A percentile compares a stretch with the other conserved stretches of the same genome.
phyloP scores from a whole-genome alignment of 1,139 yeast species.

The Entelexis paramagnoliae region DNA sequence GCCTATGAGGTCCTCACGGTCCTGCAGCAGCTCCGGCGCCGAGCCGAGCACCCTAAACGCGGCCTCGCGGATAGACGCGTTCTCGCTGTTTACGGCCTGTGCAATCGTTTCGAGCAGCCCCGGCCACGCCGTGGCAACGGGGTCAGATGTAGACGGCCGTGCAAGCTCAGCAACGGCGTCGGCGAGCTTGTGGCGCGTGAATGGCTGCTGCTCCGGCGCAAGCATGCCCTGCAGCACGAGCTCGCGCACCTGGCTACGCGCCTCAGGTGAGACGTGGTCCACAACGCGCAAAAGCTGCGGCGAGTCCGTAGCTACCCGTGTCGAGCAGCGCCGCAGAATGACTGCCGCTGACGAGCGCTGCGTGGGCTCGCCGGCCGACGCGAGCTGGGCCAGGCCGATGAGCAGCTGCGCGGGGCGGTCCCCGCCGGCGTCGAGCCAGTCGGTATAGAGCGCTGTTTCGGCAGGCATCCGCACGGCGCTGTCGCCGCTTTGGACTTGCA shows the following conservation, averaged over 20 bases:
- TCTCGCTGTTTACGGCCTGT: constrained; percentile 41
- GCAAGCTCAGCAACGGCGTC: constrained; percentile 94
- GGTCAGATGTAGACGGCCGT: constrained; percentile 19
- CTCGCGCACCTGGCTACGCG: constrained; percentile 52
- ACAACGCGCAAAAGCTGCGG: constrained; percentile 43
- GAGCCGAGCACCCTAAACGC: constrained; percentile 82
- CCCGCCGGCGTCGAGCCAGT: constrained; percentile 48
- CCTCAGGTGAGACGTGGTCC: constrained; percentile 54
- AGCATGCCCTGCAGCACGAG: constrained; percentile 64
- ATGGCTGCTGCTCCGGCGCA: constrained; percentile 47
- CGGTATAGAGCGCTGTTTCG: constrained; percentile 58
- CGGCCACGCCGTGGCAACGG: constrained; percentile 43
- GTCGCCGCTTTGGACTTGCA: constrained; percentile 67
- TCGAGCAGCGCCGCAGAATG: constrained; percentile 74
- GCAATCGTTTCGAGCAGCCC: constrained; percentile 67
- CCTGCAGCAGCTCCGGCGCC: constrained; percentile 67
- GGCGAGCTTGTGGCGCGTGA: constrained; percentile 80
- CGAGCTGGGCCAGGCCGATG: constrained; percentile 72
- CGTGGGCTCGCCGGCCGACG: constrained; percentile 44
- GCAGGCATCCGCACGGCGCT: constrained; percentile 66
- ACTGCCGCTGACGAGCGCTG: constrained; percentile 66
- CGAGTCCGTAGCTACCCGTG: constrained; percentile 58
- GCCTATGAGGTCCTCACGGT: constrained; percentile 36
- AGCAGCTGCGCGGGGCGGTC: constrained; percentile 57
- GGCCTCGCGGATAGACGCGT: constrained; percentile 74